Evolutionary conservation across 306 rosid genomes (phyloP).

Genomic region (Ammopiptanthus mongolicus): DNA sequence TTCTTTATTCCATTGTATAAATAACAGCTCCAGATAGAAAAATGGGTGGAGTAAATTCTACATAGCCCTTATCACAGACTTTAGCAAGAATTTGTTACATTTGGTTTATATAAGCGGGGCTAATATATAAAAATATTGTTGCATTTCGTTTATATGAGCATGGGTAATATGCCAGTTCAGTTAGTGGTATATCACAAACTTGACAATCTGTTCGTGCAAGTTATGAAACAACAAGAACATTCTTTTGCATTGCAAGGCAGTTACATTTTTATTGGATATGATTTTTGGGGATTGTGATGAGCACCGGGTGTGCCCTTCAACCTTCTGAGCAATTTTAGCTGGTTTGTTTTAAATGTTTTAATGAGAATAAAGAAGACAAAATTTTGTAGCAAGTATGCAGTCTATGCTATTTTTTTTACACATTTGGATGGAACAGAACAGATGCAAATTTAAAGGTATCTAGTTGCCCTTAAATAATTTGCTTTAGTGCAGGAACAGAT

Average conservation of each 20-base stretch:
- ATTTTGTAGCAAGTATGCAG: not conserved
- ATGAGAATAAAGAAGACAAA: not conserved
- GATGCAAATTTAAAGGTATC: not conserved
- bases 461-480: not conserved
- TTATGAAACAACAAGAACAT: not conserved
- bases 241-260: not conserved
- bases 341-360: not conserved
- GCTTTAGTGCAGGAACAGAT: not conserved
- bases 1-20: too few species aligned
- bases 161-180: constrained; percentile 31
- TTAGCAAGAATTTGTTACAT: too few species aligned
- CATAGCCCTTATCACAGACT: too few species aligned
- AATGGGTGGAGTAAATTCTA: too few species aligned
- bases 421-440: not conserved
- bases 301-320: not conserved
- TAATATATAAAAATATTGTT: too few species aligned
- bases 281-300: not conserved
- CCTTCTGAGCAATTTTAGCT: too few species aligned
- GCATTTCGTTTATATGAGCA: constrained; percentile 56
- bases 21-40: too few species aligned
- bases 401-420: not conserved
- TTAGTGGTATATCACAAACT: constrained; percentile 6
- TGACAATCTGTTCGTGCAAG: not conserved
- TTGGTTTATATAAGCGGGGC: too few species aligned
- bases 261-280: not conserved